Conservation (phyloP, 306 rosid genomes). For the Dalbergia oliveri region DNA sequence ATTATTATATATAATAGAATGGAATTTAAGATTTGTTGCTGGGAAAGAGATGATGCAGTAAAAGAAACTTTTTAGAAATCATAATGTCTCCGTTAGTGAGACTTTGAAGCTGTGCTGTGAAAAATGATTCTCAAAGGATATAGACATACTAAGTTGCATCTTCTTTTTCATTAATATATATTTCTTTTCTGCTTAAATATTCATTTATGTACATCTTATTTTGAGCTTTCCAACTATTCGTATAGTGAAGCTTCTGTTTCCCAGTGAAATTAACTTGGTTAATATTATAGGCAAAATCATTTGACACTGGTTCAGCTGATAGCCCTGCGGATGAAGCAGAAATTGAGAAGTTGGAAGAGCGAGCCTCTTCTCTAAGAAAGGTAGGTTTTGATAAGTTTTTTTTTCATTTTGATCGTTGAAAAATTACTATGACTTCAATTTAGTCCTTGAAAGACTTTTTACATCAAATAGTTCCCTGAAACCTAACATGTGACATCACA, state of each 20-base stretch:
- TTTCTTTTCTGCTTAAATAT: constrained; percentile 18
- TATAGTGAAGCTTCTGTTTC: constrained; percentile 25
- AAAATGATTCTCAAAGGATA: background rate
- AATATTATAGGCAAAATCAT: constrained; percentile 64
- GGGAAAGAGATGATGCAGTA: constrained; percentile 5
- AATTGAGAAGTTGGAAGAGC: constrained; percentile 81
- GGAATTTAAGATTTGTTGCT: constrained; percentile 20
- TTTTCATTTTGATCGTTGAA: constrained; percentile 26
- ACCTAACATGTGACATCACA: too few relatives aligned
- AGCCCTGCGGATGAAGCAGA: constrained; percentile 70
- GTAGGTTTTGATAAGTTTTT: constrained; percentile 51
- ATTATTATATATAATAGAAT: background rate
- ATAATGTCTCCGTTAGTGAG: constrained; percentile 13
- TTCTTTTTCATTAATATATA: background rate
- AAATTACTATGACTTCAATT: too few relatives aligned
- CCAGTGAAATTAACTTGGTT: constrained; percentile 44
- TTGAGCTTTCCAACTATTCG: constrained; percentile 1
- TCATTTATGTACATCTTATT: constrained; percentile 24
- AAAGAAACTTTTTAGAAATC: constrained; percentile 28
- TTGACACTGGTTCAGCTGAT: constrained; percentile 61
- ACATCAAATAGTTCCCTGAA: too few relatives aligned
- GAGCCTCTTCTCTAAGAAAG: constrained; percentile 72
- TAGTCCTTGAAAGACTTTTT: too few relatives aligned
- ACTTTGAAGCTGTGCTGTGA: constrained; percentile 23
- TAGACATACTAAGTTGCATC: background rate